These are phyloP conservation scores for Yamadazyma dushanensis DNA, from an alignment of 1,139 yeast species.

Conservation along the genomic window DNA sequence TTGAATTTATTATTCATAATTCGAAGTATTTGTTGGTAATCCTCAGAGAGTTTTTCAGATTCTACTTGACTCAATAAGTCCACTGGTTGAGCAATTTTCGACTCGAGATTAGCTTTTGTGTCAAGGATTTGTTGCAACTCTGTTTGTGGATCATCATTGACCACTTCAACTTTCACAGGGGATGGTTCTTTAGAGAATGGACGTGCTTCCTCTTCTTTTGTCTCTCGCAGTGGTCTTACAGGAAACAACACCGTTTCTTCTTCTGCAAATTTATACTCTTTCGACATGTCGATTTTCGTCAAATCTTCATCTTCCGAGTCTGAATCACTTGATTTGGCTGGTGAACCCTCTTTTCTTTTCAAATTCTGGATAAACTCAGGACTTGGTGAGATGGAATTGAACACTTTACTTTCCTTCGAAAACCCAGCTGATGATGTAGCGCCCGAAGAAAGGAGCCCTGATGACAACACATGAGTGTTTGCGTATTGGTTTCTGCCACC, in stretches of 20 bases:
- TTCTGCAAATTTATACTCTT: slow-evolving; percentile 52
- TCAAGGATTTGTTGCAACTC: slow-evolving; percentile 29
- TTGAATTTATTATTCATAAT: slow-evolving; percentile 27
- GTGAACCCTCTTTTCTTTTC: slow-evolving; percentile 29
- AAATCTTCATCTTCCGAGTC: slow-evolving; percentile 39
- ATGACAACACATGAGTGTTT: slow-evolving; percentile 66
- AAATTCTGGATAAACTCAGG: slow-evolving; percentile 43
- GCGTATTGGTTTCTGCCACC: slow-evolving; percentile 50
- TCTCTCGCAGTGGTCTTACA: slow-evolving; percentile 38
- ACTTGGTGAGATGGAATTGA: slow-evolving; percentile 24
- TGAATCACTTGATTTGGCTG: slow-evolving; percentile 18
- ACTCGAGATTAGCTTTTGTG: slow-evolving; percentile 31
- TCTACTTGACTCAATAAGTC: slow-evolving; percentile 35
- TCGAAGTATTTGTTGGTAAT: slow-evolving; percentile 32
- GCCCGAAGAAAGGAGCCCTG: slow-evolving; percentile 74
- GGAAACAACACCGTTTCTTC: slow-evolving; percentile 48
- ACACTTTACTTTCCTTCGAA: slow-evolving; percentile 12
- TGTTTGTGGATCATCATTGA: slow-evolving; percentile 32
- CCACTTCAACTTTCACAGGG: slow-evolving; percentile 16
- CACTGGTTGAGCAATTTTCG: slow-evolving; percentile 29
- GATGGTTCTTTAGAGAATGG: slow-evolving; percentile 13
- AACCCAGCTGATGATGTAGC: slow-evolving; percentile 43
- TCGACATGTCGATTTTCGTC: slow-evolving; percentile 61
- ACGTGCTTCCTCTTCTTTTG: slow-evolving; percentile 10
- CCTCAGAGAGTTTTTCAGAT: slow-evolving; percentile 29